Percentiles rank a stretch among this genome's conserved stretches.
Conservation (phyloP, 2,329 filamentous ascomycete species). For the Lasiodiplodia gonubiensis region DNA sequence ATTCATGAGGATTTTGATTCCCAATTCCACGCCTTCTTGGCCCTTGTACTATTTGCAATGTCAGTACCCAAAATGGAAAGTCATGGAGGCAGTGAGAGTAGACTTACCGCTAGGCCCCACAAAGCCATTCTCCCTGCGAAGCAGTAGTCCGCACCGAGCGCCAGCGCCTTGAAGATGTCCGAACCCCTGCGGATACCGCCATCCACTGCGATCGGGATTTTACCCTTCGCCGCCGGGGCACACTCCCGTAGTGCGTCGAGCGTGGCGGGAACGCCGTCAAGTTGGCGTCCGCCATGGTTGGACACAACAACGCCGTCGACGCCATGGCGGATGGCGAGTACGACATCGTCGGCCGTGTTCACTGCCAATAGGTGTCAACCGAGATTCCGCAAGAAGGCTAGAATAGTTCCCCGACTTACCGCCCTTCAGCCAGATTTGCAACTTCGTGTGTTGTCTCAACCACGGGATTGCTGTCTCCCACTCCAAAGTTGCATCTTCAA, state of each 20-base stretch:
- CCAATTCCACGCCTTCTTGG: conserved; percentile 48
- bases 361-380: conserved; percentile 30
- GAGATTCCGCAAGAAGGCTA: not conserved
- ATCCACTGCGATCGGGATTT: conserved; percentile 67
- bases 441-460: conserved; percentile 54
- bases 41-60: conserved; percentile 41
- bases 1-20: conserved; percentile 49
- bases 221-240: conserved; percentile 48
- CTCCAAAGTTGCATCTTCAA: conserved; percentile 38
- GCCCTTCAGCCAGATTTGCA: conserved; percentile 58
- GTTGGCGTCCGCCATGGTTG: conserved; percentile 64
- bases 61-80: not conserved
- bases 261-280: conserved; percentile 61
- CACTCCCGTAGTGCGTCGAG: conserved; percentile 56
- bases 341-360: conserved; percentile 48
- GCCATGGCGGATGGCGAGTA: conserved; percentile 51
- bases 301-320: conserved; percentile 56
- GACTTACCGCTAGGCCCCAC: conserved; percentile 55
- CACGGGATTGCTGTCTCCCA: conserved; percentile 60
- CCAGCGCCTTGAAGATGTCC: conserved; percentile 64
- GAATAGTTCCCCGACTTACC: conserved; percentile 28
- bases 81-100: no score
- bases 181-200: conserved; percentile 61
- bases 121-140: conserved; percentile 57
- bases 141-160: conserved; percentile 57